A percentile compares a stretch with the other conserved stretches of the same genome.
These are phyloP conservation scores for Umbelopsis sp. DNA, from an alignment of 192 early-diverging fungal species.

Conservation along the genomic window DNA sequence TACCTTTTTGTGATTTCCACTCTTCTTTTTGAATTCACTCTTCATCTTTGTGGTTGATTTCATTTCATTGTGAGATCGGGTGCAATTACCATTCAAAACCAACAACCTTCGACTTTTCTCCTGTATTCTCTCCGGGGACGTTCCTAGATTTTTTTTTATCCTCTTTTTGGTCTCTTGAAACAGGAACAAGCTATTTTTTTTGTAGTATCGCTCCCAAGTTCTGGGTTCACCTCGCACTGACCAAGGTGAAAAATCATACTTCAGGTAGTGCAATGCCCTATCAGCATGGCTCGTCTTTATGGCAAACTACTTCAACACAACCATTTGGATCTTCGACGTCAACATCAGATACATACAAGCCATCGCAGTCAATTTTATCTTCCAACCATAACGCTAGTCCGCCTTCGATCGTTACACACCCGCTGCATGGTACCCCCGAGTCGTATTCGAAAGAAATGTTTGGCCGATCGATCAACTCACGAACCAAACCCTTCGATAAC, in stretches of 20 bases:
- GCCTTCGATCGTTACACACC: conserved; percentile 6
- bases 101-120: background rate
- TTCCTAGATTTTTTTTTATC: background rate
- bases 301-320: conserved; percentile 3
- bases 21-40: no score
- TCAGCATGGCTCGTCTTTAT: conserved; percentile 2
- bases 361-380: conserved; percentile 13
- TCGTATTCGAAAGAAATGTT: conserved; percentile 8
- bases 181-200: background rate
- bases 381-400: background rate
- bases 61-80: no score
- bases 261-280: conserved; percentile 12
- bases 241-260: background rate
- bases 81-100: background rate
- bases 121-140: background rate
- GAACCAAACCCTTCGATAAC: background rate
- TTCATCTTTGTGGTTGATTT: no score
- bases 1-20: background rate
- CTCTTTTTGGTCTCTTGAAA: background rate
- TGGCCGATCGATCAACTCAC: conserved; percentile 6
- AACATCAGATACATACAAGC: background rate
- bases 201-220: background rate
- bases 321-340: background rate
- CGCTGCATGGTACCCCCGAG: conserved; percentile 15
- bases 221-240: conserved; percentile 5